Evolutionary conservation across 2,329 filamentous ascomycete species (phyloP).

Genomic region (Coniochaeta sp.): DNA sequence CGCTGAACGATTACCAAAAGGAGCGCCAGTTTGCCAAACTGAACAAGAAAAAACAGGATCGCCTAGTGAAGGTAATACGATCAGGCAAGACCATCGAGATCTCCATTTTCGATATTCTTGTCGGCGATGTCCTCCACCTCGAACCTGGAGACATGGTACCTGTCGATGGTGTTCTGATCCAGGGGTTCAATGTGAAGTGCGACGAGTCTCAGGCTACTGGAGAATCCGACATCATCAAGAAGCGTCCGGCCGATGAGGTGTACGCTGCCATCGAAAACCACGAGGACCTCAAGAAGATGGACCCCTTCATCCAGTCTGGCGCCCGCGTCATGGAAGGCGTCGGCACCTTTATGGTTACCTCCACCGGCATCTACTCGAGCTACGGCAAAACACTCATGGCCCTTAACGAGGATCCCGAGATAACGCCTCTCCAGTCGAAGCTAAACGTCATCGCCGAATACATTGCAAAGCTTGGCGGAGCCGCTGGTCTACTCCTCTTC

Average conservation of each 20-base stretch:
- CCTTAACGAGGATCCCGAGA: conserved; percentile 65
- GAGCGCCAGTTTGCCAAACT: conserved; percentile 72
- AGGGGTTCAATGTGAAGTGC: conserved; percentile 68
- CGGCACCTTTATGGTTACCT: conserved; percentile 67
- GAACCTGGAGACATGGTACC: conserved; percentile 70
- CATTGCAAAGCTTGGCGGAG: conserved; percentile 71
- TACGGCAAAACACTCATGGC: conserved; percentile 72
- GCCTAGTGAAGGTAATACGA: conserved; percentile 63
- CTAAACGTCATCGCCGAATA: conserved; percentile 68
- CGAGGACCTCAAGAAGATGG: conserved; percentile 62
- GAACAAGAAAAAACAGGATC: conserved; percentile 73
- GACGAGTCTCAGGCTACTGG: conserved; percentile 76
- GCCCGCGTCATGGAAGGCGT: conserved; percentile 71
- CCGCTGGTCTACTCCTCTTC: conserved; percentile 72
- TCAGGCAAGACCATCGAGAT: conserved; percentile 64
- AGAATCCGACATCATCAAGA: conserved; percentile 69
- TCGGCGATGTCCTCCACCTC: conserved; percentile 64
- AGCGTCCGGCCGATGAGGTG: conserved; percentile 60
- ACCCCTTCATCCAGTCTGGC: conserved; percentile 81
- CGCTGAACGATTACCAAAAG: conserved; percentile 74
- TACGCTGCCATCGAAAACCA: conserved; percentile 61
- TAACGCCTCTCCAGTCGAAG: conserved; percentile 70
- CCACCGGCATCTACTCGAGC: conserved; percentile 64
- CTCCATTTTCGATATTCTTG: conserved; percentile 61
- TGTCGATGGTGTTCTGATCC: conserved; percentile 65